phyloP scores from a whole-genome alignment of 495 filamentous ascomycete species.

The Talaromyces trachyspermus region DNA sequence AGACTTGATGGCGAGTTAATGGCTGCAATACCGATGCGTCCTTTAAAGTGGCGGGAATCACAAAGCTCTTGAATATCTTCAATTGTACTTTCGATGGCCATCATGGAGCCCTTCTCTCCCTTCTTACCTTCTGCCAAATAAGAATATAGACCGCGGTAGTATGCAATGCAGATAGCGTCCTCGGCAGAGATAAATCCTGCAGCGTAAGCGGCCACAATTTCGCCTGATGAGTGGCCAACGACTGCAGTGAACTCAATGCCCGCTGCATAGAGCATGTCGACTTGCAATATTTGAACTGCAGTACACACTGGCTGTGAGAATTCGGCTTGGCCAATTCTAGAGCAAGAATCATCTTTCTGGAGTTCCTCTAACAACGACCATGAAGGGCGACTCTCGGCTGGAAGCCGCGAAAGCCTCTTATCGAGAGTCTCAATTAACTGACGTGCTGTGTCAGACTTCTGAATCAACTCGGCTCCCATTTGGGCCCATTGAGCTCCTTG shows the following conservation, averaged over 20 bases:
- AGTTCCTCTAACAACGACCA: slow-evolving; percentile 13
- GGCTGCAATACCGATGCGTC: slow-evolving; percentile 24
- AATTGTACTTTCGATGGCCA: slow-evolving; percentile 39
- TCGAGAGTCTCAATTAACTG: background rate
- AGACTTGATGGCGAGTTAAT: slow-evolving; percentile 28
- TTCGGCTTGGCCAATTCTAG: slow-evolving; percentile 5
- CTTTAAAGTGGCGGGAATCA: slow-evolving; percentile 20
- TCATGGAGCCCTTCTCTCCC: slow-evolving; percentile 42
- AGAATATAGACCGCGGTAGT: slow-evolving; percentile 15
- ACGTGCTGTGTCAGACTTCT: slow-evolving; percentile 14
- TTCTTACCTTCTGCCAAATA: slow-evolving; percentile 8
- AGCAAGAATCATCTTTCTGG: background rate
- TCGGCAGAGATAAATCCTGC: slow-evolving; percentile 12
- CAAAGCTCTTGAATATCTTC: slow-evolving; percentile 41
- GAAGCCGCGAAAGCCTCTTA: background rate
- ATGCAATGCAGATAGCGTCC: slow-evolving; percentile 19
- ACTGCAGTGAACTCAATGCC: slow-evolving; percentile 29
- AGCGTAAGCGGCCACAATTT: slow-evolving; percentile 22
- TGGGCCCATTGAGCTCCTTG: slow-evolving; percentile 37
- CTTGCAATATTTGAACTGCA: slow-evolving; percentile 27
- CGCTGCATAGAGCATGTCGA: slow-evolving; percentile 23
- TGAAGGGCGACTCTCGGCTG: background rate
- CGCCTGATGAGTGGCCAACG: slow-evolving; percentile 41
- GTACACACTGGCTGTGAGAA: slow-evolving; percentile 18
- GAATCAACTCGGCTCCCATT: slow-evolving; percentile 35